phyloP scores from a whole-genome alignment of 495 filamentous ascomycete genomes.

The Aspergillus haitiensis region DNA sequence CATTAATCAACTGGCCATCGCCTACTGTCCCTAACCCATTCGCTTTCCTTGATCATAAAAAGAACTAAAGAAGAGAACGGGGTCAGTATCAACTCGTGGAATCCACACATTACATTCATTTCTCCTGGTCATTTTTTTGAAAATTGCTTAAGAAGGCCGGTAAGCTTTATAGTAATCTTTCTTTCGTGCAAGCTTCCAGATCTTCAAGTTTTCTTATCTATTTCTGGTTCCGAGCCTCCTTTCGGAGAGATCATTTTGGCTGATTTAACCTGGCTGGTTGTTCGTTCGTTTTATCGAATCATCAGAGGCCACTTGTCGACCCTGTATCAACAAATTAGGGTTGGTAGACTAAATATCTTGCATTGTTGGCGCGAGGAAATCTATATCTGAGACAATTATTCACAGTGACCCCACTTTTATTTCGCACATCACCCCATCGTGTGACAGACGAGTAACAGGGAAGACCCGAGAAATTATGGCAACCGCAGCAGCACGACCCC shows the following conservation, averaged over 20 bases:
- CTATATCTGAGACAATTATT: conserved; percentile 32
- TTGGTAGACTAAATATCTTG: conserved; percentile 13
- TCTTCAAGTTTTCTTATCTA: no score
- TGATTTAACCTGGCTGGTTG: conserved; percentile 2
- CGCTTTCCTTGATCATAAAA: not conserved
- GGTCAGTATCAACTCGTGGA: no score
- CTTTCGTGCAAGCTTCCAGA: no score
- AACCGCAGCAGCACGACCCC: conserved; percentile 27
- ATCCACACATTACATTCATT: no score
- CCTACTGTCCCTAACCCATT: not conserved
- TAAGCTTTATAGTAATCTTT: no score
- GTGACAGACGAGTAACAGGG: conserved; percentile 25
- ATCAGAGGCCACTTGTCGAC: conserved; percentile 10
- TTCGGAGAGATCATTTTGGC: not conserved
- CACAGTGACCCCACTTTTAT: conserved; percentile 26
- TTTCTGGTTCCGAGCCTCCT: no score
- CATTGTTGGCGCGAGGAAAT: conserved; percentile 5
- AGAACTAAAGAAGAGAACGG: no score
- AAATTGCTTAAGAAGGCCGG: no score
- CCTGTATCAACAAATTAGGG: conserved; percentile 6
- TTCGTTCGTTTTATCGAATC: conserved; percentile 1
- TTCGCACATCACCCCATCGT: conserved; percentile 20
- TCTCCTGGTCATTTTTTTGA: no score
- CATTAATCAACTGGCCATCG: not conserved
- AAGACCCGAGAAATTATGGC: conserved; percentile 29